Percentiles rank a stretch among this genome's conserved stretches.
Conservation (phyloP, 345 rosid genomes). For the Salix purpurea region DNA sequence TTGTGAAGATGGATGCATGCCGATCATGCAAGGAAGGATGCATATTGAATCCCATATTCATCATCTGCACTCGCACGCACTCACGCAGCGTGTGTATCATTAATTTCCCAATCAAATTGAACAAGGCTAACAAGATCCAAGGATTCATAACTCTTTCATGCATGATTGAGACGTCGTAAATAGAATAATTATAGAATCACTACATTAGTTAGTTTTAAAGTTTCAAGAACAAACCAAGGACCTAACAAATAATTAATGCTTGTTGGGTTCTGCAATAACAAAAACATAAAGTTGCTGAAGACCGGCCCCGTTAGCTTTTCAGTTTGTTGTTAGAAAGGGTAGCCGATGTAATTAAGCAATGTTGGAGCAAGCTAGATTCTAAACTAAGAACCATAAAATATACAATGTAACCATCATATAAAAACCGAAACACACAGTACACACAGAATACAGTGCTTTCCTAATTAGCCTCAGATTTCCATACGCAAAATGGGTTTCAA, state of each 20-base stretch:
- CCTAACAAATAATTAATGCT: not conserved
- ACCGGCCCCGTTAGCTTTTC: not conserved
- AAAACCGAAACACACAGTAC: not conserved
- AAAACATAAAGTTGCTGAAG: not conserved
- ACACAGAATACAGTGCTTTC: not conserved
- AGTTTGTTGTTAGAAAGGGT: not conserved
- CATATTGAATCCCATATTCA: not conserved
- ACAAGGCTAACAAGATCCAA: not conserved
- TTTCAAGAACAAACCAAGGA: not conserved
- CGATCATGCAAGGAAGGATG: not conserved
- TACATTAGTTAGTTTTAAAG: too few relatives aligned
- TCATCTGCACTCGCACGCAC: not conserved
- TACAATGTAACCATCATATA: constrained; percentile 2
- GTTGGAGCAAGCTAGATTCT: not conserved
- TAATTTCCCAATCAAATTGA: not conserved
- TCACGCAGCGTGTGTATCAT: too few relatives aligned
- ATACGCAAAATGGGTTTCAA: constrained; percentile 1
- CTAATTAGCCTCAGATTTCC: not conserved
- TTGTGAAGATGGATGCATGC: not conserved
- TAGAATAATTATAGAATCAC: too few relatives aligned
- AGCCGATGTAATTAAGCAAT: not conserved
- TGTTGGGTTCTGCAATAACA: not conserved
- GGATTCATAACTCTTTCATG: not conserved
- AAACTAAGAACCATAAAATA: not conserved
- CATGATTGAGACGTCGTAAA: not conserved